phyloP scores from a whole-genome alignment of 2,329 filamentous ascomycete genomes.

The Neoscytalidium dimidiatum region DNA sequence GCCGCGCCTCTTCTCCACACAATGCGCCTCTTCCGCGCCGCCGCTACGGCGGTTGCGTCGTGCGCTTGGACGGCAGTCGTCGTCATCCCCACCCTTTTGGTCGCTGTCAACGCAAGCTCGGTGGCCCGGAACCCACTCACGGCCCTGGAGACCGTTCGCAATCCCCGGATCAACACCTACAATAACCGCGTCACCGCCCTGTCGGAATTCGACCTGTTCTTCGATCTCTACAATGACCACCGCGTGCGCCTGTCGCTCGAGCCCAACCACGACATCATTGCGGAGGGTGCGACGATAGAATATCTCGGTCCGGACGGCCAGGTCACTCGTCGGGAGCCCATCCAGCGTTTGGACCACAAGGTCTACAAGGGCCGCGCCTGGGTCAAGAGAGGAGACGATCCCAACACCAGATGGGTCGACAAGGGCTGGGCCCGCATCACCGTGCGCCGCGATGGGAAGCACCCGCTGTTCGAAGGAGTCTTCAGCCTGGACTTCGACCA shows the following conservation, averaged over 20 bases:
- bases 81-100: slow-evolving; percentile 25
- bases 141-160: slow-evolving; percentile 71
- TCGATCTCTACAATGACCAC: slow-evolving; percentile 63
- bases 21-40: slow-evolving; percentile 32
- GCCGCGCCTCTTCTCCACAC: slow-evolving; percentile 6
- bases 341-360: slow-evolving; percentile 73
- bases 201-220: slow-evolving; percentile 82
- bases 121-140: slow-evolving; percentile 69
- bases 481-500: slow-evolving; percentile 80
- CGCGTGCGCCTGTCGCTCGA: slow-evolving; percentile 78
- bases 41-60: slow-evolving; percentile 23
- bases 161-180: slow-evolving; percentile 75
- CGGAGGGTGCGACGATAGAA: slow-evolving; percentile 71
- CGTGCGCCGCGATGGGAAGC: slow-evolving; percentile 71
- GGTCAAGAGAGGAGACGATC: slow-evolving; percentile 53
- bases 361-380: slow-evolving; percentile 83
- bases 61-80: slow-evolving; percentile 24
- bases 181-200: slow-evolving; percentile 77
- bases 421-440: slow-evolving; percentile 86
- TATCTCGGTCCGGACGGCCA: slow-evolving; percentile 73
- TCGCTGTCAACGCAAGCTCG: slow-evolving; percentile 31
- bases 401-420: slow-evolving; percentile 70
- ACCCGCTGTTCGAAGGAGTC: slow-evolving; percentile 85
- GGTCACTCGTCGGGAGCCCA: slow-evolving; percentile 64
- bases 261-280: slow-evolving; percentile 88